phyloP scores from a whole-genome alignment of 768 basidiomycete genomes.

The Tulasnella sp. region DNA sequence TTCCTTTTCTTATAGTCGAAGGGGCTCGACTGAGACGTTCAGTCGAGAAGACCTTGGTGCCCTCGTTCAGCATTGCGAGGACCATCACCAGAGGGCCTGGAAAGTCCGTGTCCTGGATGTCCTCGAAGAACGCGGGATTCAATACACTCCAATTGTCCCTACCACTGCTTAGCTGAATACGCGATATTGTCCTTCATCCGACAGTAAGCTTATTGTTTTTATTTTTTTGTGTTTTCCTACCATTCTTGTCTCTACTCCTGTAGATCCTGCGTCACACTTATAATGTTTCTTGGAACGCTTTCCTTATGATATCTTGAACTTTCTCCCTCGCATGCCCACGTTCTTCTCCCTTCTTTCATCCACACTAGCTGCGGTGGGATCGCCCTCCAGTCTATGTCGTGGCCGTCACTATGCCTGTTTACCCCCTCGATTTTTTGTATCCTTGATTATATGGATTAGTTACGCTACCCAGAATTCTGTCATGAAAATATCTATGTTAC shows the following conservation, averaged over 20 bases:
- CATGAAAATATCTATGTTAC: not conserved
- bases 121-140: not conserved
- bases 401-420: not conserved
- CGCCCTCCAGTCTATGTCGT: too few species aligned
- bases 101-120: not conserved
- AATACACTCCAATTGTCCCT: not conserved
- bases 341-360: not conserved
- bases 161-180: not conserved
- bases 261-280: not conserved
- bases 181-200: not conserved
- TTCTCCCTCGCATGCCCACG: not conserved
- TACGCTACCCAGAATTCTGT: not conserved
- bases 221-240: not conserved
- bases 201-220: not conserved
- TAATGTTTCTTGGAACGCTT: not conserved
- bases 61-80: not conserved
- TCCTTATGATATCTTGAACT: not conserved
- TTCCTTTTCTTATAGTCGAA: not conserved
- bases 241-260: not conserved
- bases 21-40: not conserved
- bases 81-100: not conserved
- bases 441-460: not conserved
- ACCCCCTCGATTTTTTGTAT: not conserved
- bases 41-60: not conserved
- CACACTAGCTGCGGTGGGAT: too few species aligned